Percentiles rank a stretch among this genome's conserved stretches.
Conservation (phyloP, 2,329 filamentous ascomycete species). For the Lachnellula occidentalis region DNA sequence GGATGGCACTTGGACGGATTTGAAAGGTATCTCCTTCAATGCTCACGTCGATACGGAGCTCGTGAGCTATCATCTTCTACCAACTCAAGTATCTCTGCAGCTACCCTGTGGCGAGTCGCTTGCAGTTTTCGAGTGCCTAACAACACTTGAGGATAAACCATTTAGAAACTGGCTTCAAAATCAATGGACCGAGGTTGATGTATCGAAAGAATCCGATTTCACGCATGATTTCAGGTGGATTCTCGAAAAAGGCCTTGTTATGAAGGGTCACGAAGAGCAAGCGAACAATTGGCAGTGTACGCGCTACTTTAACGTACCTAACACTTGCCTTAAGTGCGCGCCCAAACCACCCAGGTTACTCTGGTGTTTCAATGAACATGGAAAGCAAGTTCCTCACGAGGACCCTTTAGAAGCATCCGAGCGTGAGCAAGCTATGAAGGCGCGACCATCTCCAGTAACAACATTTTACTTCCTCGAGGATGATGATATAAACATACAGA, state of each 20-base stretch:
- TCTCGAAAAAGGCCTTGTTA: slow-evolving; percentile 7
- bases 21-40: background rate
- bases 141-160: background rate
- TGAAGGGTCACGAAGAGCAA: slow-evolving; percentile 4
- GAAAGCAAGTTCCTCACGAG: slow-evolving; percentile 41
- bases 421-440: slow-evolving; percentile 47
- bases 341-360: slow-evolving; percentile 33
- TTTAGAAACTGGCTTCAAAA: background rate
- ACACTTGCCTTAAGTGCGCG: slow-evolving; percentile 30
- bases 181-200: slow-evolving; percentile 6
- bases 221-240: slow-evolving; percentile 7
- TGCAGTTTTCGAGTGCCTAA: slow-evolving; percentile 6
- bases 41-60: background rate
- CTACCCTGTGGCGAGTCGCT: background rate
- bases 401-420: slow-evolving; percentile 43
- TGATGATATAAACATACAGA: slow-evolving; percentile 33
- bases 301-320: background rate
- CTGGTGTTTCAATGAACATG: slow-evolving; percentile 30
- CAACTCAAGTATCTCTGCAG: background rate
- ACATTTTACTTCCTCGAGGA: slow-evolving; percentile 33
- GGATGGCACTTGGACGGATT: slow-evolving; percentile 1
- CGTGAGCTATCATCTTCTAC: background rate
- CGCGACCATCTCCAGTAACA: slow-evolving; percentile 38
- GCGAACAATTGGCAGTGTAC: slow-evolving; percentile 2
- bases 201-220: slow-evolving; percentile 2